A percentile compares a stretch with the other conserved stretches of the same genome.
Conservation (phyloP, 2,329 filamentous ascomycete genomes). For the Aureobasidium sp. region DNA sequence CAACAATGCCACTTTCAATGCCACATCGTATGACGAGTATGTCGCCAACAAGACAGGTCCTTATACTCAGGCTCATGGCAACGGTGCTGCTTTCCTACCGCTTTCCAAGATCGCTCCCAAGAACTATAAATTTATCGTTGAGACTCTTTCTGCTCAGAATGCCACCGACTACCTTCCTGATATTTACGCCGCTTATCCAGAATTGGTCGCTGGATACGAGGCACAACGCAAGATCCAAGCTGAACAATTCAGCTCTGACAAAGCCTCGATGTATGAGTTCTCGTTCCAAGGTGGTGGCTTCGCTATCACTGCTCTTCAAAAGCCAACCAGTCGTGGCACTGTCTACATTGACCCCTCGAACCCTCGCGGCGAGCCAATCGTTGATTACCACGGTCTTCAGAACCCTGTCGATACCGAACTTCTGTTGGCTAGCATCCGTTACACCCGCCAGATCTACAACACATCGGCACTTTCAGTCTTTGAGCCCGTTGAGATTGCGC, state of each 20-base stretch:
- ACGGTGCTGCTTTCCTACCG: conserved; percentile 23
- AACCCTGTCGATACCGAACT: conserved; percentile 34
- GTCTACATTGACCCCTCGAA: conserved; percentile 29
- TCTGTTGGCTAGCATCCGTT: conserved; percentile 30
- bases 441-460: conserved; percentile 31
- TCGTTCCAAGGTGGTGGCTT: conserved; percentile 31
- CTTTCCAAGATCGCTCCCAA: conserved; percentile 18
- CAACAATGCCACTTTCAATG: conserved; percentile 22
- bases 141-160: conserved; percentile 18
- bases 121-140: conserved; percentile 13
- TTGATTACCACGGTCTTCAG: conserved; percentile 36
- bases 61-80: conserved; percentile 31
- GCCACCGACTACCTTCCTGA: conserved; percentile 20
- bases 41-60: conserved; percentile 25
- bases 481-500: conserved; percentile 28
- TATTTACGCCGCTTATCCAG: conserved; percentile 28
- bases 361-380: conserved; percentile 28
- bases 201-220: conserved; percentile 41
- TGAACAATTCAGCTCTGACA: conserved; percentile 31
- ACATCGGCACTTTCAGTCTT: conserved; percentile 28
- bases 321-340: conserved; percentile 31
- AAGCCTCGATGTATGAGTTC: conserved; percentile 42
- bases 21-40: conserved; percentile 24
- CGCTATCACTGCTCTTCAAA: conserved; percentile 27
- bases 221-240: conserved; percentile 46